Percentiles rank a stretch among this genome's conserved stretches.
These are phyloP conservation scores for Talaromyces adpressus DNA, from an alignment of 495 filamentous ascomycete species.

Conservation along the genomic window DNA sequence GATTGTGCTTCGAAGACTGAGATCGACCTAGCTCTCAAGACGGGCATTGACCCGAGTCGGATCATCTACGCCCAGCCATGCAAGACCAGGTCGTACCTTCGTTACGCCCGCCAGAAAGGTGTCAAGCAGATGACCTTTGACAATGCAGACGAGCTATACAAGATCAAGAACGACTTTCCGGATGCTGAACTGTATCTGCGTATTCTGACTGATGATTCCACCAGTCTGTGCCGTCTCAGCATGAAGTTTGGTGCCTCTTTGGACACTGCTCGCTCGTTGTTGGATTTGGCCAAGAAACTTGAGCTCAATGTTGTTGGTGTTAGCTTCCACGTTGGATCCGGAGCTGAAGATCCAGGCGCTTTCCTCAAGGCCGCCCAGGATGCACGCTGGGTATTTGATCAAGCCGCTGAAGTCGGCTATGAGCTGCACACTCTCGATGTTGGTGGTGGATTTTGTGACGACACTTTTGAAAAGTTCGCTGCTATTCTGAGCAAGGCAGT, in stretches of 20 bases:
- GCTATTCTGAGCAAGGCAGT: conserved; percentile 70
- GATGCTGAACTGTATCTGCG: conserved; percentile 86
- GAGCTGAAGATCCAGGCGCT: conserved; percentile 80
- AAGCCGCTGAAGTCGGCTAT: conserved; percentile 71
- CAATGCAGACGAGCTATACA: conserved; percentile 95
- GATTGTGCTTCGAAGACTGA: conserved; percentile 97
- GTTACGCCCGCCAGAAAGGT: conserved; percentile 71
- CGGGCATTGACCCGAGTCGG: conserved; percentile 80
- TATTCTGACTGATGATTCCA: conserved; percentile 93
- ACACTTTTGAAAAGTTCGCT: conserved; percentile 89
- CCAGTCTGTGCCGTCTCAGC: conserved; percentile 86
- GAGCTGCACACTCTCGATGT: conserved; percentile 85
- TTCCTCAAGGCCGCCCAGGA: conserved; percentile 88
- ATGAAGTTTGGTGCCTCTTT: conserved; percentile 93
- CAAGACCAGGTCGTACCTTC: conserved; percentile 97
- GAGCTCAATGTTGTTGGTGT: conserved; percentile 94
- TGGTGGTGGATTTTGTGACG: conserved; percentile 82
- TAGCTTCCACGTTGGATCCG: conserved; percentile 96
- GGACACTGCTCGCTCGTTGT: conserved; percentile 67
- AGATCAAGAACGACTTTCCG: conserved; percentile 87
- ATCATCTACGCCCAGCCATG: conserved; percentile 99
- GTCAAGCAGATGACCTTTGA: conserved; percentile 99
- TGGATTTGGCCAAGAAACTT: conserved; percentile 76
- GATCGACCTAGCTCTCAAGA: conserved; percentile 80
- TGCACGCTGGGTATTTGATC: conserved; percentile 82